Evolutionary conservation across 2,329 filamentous ascomycete genomes (phyloP).

Genomic region (Blastomyces gilchristii): DNA sequence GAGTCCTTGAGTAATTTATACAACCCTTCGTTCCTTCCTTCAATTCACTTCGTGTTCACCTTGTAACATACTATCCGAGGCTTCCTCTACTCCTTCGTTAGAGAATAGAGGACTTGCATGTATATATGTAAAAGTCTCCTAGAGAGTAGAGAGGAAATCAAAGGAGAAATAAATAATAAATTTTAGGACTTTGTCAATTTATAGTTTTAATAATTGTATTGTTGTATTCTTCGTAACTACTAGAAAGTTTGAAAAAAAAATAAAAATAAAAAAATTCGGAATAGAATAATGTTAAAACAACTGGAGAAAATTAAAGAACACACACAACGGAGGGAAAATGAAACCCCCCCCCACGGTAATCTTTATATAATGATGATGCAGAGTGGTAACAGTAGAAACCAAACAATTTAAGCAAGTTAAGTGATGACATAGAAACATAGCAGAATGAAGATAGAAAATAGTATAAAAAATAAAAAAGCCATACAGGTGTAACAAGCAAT

Average conservation of each 20-base stretch:
- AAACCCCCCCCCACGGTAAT: background rate
- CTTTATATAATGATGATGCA: background rate
- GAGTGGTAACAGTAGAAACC: background rate
- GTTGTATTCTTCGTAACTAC: background rate
- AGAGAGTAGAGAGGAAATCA: background rate
- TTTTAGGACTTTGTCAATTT: background rate
- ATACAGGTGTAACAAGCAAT: background rate
- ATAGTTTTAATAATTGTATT: background rate
- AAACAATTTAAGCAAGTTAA: background rate
- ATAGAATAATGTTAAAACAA: background rate
- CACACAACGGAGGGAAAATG: background rate
- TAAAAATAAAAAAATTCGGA: background rate
- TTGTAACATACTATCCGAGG: too few species aligned
- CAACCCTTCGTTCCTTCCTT: too few species aligned
- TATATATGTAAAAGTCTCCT: background rate
- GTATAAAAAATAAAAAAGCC: background rate
- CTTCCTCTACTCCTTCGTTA: too few species aligned
- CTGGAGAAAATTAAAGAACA: background rate
- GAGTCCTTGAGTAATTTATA: too few species aligned
- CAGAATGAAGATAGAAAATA: background rate
- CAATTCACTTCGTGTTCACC: too few species aligned
- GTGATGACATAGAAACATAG: background rate
- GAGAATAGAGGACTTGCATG: background rate
- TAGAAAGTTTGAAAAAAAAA: background rate
- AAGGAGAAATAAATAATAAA: background rate